A percentile compares a stretch with the other conserved stretches of the same genome.
These are phyloP conservation scores for Moesziomyces parantarcticus DNA, from an alignment of 1,284 basidiomycete species.

Conservation along the genomic window DNA sequence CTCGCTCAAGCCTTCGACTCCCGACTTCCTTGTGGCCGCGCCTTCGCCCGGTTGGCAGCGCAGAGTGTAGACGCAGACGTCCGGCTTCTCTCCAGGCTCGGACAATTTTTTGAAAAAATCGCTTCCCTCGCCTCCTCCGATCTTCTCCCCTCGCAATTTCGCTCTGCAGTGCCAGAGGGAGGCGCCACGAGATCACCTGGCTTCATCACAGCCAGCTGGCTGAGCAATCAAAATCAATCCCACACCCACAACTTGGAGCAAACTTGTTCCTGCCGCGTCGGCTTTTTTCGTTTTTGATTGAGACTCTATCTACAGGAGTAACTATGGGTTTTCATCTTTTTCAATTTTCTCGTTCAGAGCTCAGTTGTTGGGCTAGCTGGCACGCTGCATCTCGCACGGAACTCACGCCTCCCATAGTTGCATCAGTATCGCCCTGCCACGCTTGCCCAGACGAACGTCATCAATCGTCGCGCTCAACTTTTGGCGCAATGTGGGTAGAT, in stretches of 20 bases:
- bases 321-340: background rate
- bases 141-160: background rate
- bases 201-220: constrained; percentile 2
- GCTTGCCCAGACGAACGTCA: background rate
- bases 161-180: background rate
- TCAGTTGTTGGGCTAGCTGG: no score
- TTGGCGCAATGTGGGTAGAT: background rate
- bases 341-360: no score
- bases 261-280: background rate
- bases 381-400: constrained; percentile 16
- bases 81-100: background rate
- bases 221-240: constrained; percentile 1
- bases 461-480: background rate
- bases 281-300: constrained; percentile 12
- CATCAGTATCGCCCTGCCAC: no score
- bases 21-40: constrained; percentile 29
- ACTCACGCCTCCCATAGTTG: background rate
- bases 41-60: no score
- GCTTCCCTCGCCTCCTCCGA: background rate
- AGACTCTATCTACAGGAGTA: background rate
- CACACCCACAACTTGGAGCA: background rate
- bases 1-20: background rate
- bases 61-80: no score
- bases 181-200: constrained; percentile 40
- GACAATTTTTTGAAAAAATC: constrained; percentile 2